phyloP scores from a whole-genome alignment of 2,329 filamentous ascomycete genomes.

The Chaetomium sp. region DNA sequence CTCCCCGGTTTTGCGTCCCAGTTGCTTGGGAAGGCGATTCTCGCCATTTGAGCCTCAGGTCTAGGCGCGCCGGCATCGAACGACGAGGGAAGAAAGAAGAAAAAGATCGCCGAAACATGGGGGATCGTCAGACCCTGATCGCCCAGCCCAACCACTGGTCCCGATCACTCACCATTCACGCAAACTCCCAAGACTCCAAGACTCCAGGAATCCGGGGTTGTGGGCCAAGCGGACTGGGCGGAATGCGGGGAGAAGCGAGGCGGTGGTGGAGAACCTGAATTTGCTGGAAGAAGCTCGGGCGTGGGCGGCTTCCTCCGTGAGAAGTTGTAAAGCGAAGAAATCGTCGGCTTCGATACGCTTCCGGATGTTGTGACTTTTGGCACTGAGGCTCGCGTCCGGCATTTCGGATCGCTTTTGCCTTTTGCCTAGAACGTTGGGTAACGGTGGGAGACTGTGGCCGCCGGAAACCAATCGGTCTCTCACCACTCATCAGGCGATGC shows the following conservation, averaged over 20 bases:
- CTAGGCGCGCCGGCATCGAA: neutral
- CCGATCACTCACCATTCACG: too few relatives aligned
- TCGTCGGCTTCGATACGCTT: neutral
- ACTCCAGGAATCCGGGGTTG: neutral
- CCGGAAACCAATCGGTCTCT: neutral
- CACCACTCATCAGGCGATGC: neutral
- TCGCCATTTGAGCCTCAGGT: constrained; percentile 13
- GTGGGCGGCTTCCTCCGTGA: neutral
- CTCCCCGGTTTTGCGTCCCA: constrained; percentile 30
- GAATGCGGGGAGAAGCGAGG: constrained; percentile 4
- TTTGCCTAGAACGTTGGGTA: neutral
- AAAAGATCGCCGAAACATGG: neutral
- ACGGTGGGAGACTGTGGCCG: neutral
- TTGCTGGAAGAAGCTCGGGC: neutral
- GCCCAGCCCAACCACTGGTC: neutral
- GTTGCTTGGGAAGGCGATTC: constrained; percentile 5
- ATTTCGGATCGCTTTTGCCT: constrained; percentile 2
- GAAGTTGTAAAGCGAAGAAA: neutral
- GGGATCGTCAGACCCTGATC: neutral
- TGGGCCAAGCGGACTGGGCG: neutral
- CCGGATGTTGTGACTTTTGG: neutral
- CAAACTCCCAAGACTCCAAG: neutral
- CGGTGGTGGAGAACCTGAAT: neutral
- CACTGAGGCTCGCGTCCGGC: neutral
- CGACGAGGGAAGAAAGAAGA: neutral